phyloP scores from a whole-genome alignment of 2,329 filamentous ascomycete species.

The Nothophaeocryptopus gaeumannii region DNA sequence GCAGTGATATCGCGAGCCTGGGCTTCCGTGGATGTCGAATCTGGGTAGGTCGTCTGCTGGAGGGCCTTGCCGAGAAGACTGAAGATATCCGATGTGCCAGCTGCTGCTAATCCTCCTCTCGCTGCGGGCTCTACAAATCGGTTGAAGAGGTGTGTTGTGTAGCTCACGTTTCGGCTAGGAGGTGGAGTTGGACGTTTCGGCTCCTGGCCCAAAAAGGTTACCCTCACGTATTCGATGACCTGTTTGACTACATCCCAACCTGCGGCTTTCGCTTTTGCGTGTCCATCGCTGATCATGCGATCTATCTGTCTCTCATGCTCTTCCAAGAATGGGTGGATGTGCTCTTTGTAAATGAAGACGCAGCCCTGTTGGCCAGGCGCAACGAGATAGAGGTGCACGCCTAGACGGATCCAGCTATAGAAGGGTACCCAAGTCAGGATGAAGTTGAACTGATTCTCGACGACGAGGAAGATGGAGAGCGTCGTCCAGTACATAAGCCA shows the following conservation, averaged over 20 bases:
- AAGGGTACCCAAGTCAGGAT: constrained; percentile 90
- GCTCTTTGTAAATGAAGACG: constrained; percentile 75
- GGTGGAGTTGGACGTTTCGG: constrained; percentile 53
- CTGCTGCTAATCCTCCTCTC: constrained; percentile 49
- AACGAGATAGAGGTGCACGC: constrained; percentile 88
- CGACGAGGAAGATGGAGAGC: constrained; percentile 73
- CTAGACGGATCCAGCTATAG: constrained; percentile 85
- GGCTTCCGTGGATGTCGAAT: constrained; percentile 38
- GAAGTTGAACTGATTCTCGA: constrained; percentile 85
- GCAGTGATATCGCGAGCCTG: constrained; percentile 53
- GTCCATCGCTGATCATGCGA: constrained; percentile 76
- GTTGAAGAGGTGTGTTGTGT: constrained; percentile 78
- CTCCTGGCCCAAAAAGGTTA: constrained; percentile 74
- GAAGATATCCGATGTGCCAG: constrained; percentile 66
- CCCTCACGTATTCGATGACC: constrained; percentile 59
- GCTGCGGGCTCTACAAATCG: constrained; percentile 80
- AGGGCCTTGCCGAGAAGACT: constrained; percentile 73
- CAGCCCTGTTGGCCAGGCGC: constrained; percentile 97
- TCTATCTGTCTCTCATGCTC: constrained; percentile 89
- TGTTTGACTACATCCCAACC: constrained; percentile 60
- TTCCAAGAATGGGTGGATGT: constrained; percentile 83
- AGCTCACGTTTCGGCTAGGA: constrained; percentile 51
- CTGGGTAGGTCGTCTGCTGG: constrained; percentile 44
- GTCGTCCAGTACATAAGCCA: constrained; percentile 99
- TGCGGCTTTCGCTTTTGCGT: constrained; percentile 72